phyloP scores from a whole-genome alignment of 2,329 filamentous ascomycete species.

The Nemania diffusa region DNA sequence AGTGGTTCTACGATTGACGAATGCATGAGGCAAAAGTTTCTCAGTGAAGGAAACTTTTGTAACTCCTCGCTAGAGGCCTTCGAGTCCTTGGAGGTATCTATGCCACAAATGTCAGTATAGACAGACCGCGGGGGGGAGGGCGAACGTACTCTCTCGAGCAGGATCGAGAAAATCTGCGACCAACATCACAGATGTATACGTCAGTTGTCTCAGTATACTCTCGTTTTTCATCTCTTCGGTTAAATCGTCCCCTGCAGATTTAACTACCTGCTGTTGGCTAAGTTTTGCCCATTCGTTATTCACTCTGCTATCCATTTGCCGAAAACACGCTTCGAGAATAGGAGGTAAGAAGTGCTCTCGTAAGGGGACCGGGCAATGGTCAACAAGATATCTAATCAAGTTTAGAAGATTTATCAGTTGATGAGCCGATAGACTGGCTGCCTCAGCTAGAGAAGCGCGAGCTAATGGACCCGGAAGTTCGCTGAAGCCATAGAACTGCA shows the following conservation, averaged over 20 bases:
- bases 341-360: constrained; percentile 85
- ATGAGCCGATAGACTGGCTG: constrained; percentile 85
- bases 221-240: constrained; percentile 98
- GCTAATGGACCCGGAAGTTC: constrained; percentile 86
- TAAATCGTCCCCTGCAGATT: constrained; percentile 78
- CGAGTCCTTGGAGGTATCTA: constrained; percentile 43
- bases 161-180: constrained; percentile 90
- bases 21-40: constrained; percentile 83
- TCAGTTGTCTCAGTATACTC: constrained; percentile 91
- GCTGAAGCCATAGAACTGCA: constrained; percentile 89
- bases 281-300: constrained; percentile 86
- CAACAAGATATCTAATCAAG: constrained; percentile 86
- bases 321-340: constrained; percentile 82
- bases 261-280: constrained; percentile 68
- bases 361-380: constrained; percentile 85
- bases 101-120: constrained; percentile 18
- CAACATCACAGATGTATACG: constrained; percentile 91
- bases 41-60: constrained; percentile 68
- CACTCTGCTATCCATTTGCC: constrained; percentile 88
- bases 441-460: constrained; percentile 84
- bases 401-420: constrained; percentile 95
- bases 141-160: constrained; percentile 67
- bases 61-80: constrained; percentile 43
- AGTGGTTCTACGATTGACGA: constrained; percentile 85
- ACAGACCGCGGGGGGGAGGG: constrained; percentile 32